Conservation (phyloP, 306 rosid species). For the Fragaria vesca region DNA sequence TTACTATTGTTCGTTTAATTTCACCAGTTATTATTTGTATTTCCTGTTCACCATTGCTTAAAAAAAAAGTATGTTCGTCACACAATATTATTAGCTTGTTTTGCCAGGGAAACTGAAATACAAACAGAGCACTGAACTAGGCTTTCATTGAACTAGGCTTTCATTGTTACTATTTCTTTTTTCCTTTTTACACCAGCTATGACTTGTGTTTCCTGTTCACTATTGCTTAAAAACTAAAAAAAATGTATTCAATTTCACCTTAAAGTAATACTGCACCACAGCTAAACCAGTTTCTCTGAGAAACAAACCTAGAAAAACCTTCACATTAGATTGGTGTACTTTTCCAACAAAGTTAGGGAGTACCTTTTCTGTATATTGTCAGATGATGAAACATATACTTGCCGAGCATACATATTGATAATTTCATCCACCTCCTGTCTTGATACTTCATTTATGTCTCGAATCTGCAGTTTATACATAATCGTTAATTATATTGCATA, state of each 20-base stretch:
- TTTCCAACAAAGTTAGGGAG: not conserved
- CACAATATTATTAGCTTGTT: not conserved
- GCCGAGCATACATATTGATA: constrained; percentile 58
- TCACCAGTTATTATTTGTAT: not conserved
- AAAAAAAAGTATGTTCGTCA: not conserved
- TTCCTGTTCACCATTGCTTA: not conserved
- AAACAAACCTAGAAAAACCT: not conserved
- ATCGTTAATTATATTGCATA: not conserved
- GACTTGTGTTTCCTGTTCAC: not conserved
- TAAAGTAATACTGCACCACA: not conserved
- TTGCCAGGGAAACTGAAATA: not conserved
- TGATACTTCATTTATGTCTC: constrained; percentile 83
- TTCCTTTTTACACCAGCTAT: not conserved
- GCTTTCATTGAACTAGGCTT: not conserved
- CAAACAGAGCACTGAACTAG: not conserved
- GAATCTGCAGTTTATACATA: constrained; percentile 48
- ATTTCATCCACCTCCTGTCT: constrained; percentile 96
- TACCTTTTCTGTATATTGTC: constrained; percentile 85
- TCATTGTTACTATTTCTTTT: not conserved
- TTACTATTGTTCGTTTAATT: not conserved
- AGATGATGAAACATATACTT: constrained; percentile 59
- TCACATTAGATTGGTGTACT: not conserved
- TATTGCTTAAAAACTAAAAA: not conserved
- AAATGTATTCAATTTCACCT: too few species aligned
- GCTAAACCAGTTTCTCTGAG: not conserved